phyloP scores from a whole-genome alignment of 805 yeast genomes.

The Candida orba region DNA sequence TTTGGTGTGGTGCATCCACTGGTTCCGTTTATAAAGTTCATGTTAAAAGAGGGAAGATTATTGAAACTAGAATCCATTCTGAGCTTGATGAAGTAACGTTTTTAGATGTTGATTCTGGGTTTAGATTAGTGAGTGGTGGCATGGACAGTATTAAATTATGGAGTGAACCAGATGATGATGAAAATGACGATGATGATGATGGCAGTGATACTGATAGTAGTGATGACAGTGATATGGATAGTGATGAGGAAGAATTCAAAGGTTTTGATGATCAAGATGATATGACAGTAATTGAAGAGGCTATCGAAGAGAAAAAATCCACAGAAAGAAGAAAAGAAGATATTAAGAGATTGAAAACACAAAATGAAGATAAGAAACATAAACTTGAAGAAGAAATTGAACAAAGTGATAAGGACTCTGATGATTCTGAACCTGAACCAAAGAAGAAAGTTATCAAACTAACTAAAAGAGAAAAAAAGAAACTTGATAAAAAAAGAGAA shows the following conservation, averaged over 20 bases:
- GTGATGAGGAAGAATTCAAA: slow-evolving; percentile 3
- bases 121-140: slow-evolving; percentile 74
- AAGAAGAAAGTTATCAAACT: too few species aligned
- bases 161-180: slow-evolving; percentile 34
- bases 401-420: slow-evolving; percentile 9
- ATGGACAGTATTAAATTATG: slow-evolving; percentile 79
- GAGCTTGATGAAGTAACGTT: slow-evolving; percentile 64
- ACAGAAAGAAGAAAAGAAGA: slow-evolving; percentile 4
- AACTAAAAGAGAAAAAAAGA: slow-evolving; percentile 10
- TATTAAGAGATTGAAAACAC: background rate
- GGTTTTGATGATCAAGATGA: slow-evolving; percentile 15
- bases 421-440: too few species aligned
- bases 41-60: slow-evolving; percentile 52
- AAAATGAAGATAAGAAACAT: slow-evolving; percentile 7
- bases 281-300: slow-evolving; percentile 17
- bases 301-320: slow-evolving; percentile 12
- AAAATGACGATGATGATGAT: slow-evolving; percentile 3
- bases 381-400: slow-evolving; percentile 7
- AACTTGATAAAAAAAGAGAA: slow-evolving; percentile 18
- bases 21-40: slow-evolving; percentile 68
- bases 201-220: too few species aligned
- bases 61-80: slow-evolving; percentile 63
- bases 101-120: slow-evolving; percentile 75
- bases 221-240: slow-evolving; percentile 1
- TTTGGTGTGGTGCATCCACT: slow-evolving; percentile 77